Evolutionary conservation across 169 alveolate species (phyloP).

Genomic region (Eimeria maxima): DNA sequence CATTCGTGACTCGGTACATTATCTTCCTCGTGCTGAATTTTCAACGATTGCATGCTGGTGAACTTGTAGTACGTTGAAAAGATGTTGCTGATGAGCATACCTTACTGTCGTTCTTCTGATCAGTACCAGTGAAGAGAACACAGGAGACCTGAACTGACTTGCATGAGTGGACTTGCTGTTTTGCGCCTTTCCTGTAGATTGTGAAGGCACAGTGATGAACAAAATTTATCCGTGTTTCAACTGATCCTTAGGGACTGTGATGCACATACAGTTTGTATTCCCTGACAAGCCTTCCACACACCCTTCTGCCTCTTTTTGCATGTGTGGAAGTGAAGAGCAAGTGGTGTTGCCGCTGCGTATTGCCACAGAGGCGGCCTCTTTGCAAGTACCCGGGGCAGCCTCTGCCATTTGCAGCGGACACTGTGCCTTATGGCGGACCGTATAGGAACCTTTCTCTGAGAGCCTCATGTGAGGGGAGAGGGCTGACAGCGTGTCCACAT

Average conservation of each 20-base stretch:
- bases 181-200: no score
- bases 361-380: conserved; percentile 64
- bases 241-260: conserved; percentile 29
- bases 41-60: no score
- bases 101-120: conserved; percentile 52
- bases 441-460: conserved; percentile 37
- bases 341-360: neutral
- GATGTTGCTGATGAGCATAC: neutral
- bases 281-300: conserved; percentile 5
- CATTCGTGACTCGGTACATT: neutral
- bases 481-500: conserved; percentile 68
- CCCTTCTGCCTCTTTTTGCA: neutral
- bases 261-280: conserved; percentile 57
- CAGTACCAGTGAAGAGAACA: conserved; percentile 20
- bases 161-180: no score
- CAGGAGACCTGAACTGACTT: conserved; percentile 9
- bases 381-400: neutral
- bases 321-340: neutral
- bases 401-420: conserved; percentile 82
- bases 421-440: conserved; percentile 43
- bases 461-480: conserved; percentile 8
- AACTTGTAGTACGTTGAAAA: neutral
- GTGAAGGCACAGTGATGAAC: conserved; percentile 10
- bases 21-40: neutral
- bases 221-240: conserved; percentile 31